Evolutionary conservation across 1,284 basidiomycete species (phyloP).

Genomic region (Apiotrichum mycotoxinovorans): DNA sequence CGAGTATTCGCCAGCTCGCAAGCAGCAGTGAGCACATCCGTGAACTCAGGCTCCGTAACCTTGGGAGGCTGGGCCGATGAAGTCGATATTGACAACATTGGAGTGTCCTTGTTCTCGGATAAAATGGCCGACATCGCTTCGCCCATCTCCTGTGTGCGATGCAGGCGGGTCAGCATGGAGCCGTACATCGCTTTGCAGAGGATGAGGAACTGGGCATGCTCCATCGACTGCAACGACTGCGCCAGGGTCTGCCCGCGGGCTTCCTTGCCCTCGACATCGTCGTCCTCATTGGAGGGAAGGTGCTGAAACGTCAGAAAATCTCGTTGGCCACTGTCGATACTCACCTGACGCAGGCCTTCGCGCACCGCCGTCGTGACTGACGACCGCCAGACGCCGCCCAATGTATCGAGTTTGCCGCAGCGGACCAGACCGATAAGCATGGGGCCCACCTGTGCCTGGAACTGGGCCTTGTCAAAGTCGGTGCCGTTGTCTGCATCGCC

Average conservation of each 20-base stretch:
- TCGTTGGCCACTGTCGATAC: constrained; percentile 12
- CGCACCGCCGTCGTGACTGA: constrained; percentile 66
- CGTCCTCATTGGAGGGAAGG: constrained; percentile 53
- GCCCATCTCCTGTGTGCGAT: constrained; percentile 66
- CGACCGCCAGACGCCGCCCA: constrained; percentile 71
- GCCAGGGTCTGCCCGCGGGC: constrained; percentile 51
- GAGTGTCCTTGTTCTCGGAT: constrained; percentile 26
- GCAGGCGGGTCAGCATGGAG: constrained; percentile 65
- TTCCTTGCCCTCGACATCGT: constrained; percentile 48
- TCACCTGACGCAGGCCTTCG: constrained; percentile 51
- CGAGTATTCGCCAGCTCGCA: constrained; percentile 80
- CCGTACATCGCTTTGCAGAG: constrained; percentile 64
- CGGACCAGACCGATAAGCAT: constrained; percentile 70
- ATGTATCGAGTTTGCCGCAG: constrained; percentile 68
- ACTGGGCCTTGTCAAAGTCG: constrained; percentile 26
- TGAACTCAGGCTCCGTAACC: constrained; percentile 55
- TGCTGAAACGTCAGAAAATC: constrained; percentile 23
- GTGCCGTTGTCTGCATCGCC: constrained; percentile 41
- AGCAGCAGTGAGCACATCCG: constrained; percentile 71
- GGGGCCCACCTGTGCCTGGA: constrained; percentile 54
- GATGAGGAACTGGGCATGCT: constrained; percentile 65
- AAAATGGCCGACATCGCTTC: constrained; percentile 62
- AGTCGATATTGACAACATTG: not conserved
- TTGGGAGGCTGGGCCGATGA: constrained; percentile 25
- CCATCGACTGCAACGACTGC: constrained; percentile 63